Base-by-base conservation (phyloP, 768 basidiomycete genomes). In the Lentinula edodes region DNA sequence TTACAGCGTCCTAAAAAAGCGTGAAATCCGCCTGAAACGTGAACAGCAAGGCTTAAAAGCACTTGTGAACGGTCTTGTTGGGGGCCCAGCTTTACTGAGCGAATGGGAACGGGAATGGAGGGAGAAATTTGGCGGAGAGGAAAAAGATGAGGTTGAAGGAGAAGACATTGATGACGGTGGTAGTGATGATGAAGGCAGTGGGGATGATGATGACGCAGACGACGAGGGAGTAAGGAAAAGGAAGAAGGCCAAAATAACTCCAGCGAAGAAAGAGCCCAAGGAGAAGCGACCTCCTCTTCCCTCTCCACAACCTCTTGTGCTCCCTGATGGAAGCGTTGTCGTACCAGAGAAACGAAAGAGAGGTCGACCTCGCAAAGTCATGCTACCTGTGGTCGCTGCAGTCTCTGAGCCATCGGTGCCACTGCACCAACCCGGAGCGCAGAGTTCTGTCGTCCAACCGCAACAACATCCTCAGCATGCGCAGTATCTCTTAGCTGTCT, bases 81-180 rank as follows among this genome's bases (percentile, higher is more conserved):
- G 90, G 32, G 90, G 92, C 0, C 83, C 85, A 18, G 85, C 82
- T 7, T 72, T 94, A 52, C 76, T 91, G 35, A 76, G 76, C 39
- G 88, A 88, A 69, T 92, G 92, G 87, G 91, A 93, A 68, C 73
- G 74, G 36, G 85, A 89, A 66, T 93, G 91, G 90, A 74, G 72
- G 54, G 84, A 82, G 61, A 80, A 78, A 53, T 91, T 91, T 69
- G 92, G 91, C 18, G 90, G 90, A 1, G 83, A 85, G 59, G 89
- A 90, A 69, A 83, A 76, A 60, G 89, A 90, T 61, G 88, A 89
- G 66, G 80, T 85, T 5, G 80, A 83, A 51, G 85, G 80, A 52
- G 83, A 80, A n/a, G 78, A 75, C 12, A 73, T 71, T 12, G 74
- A 77, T 50, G 76, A 71, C 36, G 77, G 73, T 15, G 78, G 78